These are phyloP conservation scores for Leccinum proliferum DNA, from an alignment of 1,284 basidiomycete species.

Conservation along the genomic window DNA sequence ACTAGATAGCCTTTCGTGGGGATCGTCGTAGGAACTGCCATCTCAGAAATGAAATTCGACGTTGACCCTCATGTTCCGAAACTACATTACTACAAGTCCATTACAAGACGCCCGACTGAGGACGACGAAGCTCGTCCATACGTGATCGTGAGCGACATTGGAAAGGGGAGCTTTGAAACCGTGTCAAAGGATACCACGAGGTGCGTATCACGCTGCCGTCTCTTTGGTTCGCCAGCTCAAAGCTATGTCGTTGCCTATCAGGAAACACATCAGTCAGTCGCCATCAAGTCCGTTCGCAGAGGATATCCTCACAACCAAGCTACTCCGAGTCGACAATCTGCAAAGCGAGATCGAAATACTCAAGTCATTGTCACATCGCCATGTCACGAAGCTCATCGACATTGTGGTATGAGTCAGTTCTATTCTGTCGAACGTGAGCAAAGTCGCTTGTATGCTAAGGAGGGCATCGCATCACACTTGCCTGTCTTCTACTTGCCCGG, in stretches of 20 bases:
- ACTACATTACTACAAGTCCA: conserved; percentile 13
- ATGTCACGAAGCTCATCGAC: conserved; percentile 91
- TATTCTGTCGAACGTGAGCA: not conserved
- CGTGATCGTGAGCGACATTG: conserved; percentile 66
- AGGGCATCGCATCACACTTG: too few relatives aligned
- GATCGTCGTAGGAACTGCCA: too few relatives aligned
- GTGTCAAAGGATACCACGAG: conserved; percentile 90
- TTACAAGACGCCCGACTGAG: conserved; percentile 31
- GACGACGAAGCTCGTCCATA: conserved; percentile 71
- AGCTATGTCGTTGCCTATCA: conserved; percentile 29
- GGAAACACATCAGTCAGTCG: conserved; percentile 76
- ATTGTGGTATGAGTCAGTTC: conserved; percentile 62
- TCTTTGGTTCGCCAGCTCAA: not conserved
- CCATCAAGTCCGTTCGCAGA: conserved; percentile 93
- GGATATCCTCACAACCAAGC: conserved; percentile 87
- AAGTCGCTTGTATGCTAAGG: not conserved
- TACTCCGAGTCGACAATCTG: conserved; percentile 80
- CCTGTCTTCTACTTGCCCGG: not conserved
- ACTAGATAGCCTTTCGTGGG: too few relatives aligned
- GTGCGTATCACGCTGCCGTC: conserved; percentile 39
- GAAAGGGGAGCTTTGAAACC: conserved; percentile 92
- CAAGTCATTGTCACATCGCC: conserved; percentile 88
- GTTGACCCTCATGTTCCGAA: too few relatives aligned
- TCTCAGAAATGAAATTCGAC: too few relatives aligned
- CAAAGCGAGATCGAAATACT: conserved; percentile 98